Percentiles rank a stretch among this genome's conserved stretches.
Conservation (phyloP, 345 rosid genomes). For the Heritiera fomes region DNA sequence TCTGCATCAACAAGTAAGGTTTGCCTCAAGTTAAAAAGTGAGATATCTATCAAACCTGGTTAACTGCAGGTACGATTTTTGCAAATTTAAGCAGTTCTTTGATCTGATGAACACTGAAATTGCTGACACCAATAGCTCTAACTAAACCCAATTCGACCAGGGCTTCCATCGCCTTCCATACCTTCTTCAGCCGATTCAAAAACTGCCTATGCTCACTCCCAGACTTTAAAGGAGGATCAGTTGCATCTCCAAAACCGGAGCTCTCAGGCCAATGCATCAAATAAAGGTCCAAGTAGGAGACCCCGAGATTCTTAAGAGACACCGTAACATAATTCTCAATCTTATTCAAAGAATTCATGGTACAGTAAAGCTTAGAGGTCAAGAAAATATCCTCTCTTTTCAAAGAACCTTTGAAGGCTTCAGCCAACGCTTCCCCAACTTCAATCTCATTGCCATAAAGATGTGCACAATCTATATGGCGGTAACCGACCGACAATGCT, state of each 20-base stretch:
- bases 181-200: conserved; percentile 54
- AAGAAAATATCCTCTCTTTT: conserved; percentile 57
- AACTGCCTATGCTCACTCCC: conserved; percentile 58
- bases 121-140: conserved; percentile 61
- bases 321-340: conserved; percentile 60
- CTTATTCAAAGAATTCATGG: conserved; percentile 63
- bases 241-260: conserved; percentile 61
- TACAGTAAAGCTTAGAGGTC: conserved; percentile 59
- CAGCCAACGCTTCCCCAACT: conserved; percentile 60
- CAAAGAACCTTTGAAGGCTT: conserved; percentile 40
- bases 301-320: conserved; percentile 61
- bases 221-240: conserved; percentile 62
- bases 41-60: conserved; percentile 43
- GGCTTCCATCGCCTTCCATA: conserved; percentile 67
- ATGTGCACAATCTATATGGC: conserved; percentile 65
- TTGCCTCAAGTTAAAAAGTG: not conserved
- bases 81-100: conserved; percentile 60
- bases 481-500: conserved; percentile 58
- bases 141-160: conserved; percentile 53
- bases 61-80: conserved; percentile 57
- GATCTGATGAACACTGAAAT: conserved; percentile 53
- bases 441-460: conserved; percentile 61
- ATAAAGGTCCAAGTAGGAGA: conserved; percentile 60
- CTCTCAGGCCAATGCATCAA: conserved; percentile 66
- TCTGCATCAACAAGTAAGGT: not conserved